These are phyloP conservation scores for Boletus reticulatus DNA, from an alignment of 768 basidiomycete species.

Conservation along the genomic window DNA sequence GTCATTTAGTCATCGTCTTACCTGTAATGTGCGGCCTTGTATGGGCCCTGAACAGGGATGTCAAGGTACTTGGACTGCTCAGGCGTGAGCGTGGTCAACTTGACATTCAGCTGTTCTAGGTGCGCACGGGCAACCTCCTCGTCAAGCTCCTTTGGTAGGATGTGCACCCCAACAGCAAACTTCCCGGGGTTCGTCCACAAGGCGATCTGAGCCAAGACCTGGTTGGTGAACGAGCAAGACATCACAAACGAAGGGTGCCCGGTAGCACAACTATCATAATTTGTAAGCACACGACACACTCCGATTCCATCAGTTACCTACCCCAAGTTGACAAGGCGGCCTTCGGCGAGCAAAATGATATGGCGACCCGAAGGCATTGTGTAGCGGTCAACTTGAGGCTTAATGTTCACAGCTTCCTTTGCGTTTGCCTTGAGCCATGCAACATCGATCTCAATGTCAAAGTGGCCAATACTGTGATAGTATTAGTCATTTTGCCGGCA, in stretches of 20 bases:
- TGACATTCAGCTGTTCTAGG: slow-evolving; percentile 87
- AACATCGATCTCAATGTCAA: slow-evolving; percentile 92
- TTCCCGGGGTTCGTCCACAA: slow-evolving; percentile 92
- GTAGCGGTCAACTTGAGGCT: slow-evolving; percentile 98
- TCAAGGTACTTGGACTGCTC: slow-evolving; percentile 91
- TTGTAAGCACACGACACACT: slow-evolving; percentile 3
- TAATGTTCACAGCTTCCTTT: slow-evolving; percentile 79
- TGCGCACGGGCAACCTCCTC: slow-evolving; percentile 99
- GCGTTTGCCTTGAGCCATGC: slow-evolving; percentile 98
- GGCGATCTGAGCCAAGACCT: slow-evolving; percentile 96
- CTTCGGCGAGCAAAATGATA: slow-evolving; percentile 96
- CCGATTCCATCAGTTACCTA: slow-evolving; percentile 31
- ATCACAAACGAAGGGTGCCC: slow-evolving; percentile 99
- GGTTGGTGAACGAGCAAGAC: slow-evolving; percentile 99
- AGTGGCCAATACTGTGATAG: slow-evolving; percentile 70
- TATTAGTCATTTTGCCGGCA: slow-evolving; percentile 7
- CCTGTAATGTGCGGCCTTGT: slow-evolving; percentile 73
- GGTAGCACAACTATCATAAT: slow-evolving; percentile 73
- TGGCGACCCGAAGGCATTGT: slow-evolving; percentile 92
- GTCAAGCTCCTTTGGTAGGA: slow-evolving; percentile 97
- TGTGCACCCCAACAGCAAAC: slow-evolving; percentile 97
- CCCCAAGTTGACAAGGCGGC: slow-evolving; percentile 99
- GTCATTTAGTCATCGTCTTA: slow-evolving; percentile 21
- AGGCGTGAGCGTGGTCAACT: slow-evolving; percentile 73
- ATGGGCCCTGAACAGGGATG: slow-evolving; percentile 79